Percentiles rank a stretch among this genome's conserved stretches.
phyloP scores from a whole-genome alignment of 2,329 filamentous ascomycete genomes.

The Daldinia eschscholtzii region DNA sequence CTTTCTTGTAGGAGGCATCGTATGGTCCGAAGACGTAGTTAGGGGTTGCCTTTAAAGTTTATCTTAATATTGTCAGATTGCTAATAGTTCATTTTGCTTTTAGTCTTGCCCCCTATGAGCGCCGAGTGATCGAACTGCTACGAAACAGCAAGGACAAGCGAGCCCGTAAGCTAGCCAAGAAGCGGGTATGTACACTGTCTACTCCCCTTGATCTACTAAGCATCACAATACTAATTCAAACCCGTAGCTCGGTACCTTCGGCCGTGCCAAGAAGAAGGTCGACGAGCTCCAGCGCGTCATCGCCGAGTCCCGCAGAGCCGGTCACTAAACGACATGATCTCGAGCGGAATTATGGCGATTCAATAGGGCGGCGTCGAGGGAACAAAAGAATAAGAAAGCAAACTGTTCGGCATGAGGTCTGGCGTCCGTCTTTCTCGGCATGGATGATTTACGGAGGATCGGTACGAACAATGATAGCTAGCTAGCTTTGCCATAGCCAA shows the following conservation, averaged over 20 bases:
- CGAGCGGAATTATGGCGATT: constrained; percentile 25
- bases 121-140: constrained; percentile 98
- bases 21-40: neutral
- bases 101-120: constrained; percentile 93
- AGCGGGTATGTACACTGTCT: constrained; percentile 76
- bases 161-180: constrained; percentile 98
- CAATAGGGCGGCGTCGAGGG: constrained; percentile 30
- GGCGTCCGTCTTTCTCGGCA: constrained; percentile 49
- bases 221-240: constrained; percentile 39
- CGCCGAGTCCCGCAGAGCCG: constrained; percentile 85
- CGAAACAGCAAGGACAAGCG: constrained; percentile 99
- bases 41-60: neutral
- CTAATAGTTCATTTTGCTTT: constrained; percentile 49
- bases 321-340: constrained; percentile 63
- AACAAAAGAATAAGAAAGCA: constrained; percentile 39
- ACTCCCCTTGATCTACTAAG: neutral
- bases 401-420: constrained; percentile 42
- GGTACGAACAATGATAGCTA: constrained; percentile 21
- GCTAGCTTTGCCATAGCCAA: constrained; percentile 31
- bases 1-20: neutral
- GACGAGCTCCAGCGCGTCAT: constrained; percentile 99
- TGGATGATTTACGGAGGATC: constrained; percentile 42
- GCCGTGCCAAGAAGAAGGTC: constrained; percentile 99
- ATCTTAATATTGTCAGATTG: constrained; percentile 10
- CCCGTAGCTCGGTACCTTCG: constrained; percentile 92